A percentile compares a stretch with the other conserved stretches of the same genome.
These are phyloP conservation scores for Huntiella bhutanensis DNA, from an alignment of 2,329 filamentous ascomycete species.

Conservation along the genomic window DNA sequence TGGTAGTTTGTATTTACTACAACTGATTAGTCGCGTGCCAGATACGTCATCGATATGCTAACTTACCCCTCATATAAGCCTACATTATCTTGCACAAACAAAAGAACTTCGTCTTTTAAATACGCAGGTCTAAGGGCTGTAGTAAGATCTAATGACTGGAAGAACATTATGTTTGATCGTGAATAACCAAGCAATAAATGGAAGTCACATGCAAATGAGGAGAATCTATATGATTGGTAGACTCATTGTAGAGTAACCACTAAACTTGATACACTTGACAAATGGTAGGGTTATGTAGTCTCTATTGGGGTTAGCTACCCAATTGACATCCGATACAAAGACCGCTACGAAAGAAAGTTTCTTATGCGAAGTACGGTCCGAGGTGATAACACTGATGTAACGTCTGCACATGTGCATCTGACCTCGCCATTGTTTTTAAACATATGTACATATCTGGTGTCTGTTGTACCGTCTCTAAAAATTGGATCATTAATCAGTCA, in stretches of 20 bases:
- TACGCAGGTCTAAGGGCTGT: conserved; percentile 87
- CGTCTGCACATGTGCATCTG: background rate
- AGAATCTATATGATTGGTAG: too few relatives aligned
- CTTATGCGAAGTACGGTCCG: too few relatives aligned
- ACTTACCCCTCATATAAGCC: conserved; percentile 85
- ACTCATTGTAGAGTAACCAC: too few relatives aligned
- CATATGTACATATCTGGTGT: background rate
- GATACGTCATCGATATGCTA: background rate
- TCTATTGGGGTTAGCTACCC: too few relatives aligned
- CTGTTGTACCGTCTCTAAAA: background rate
- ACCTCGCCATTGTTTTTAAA: background rate
- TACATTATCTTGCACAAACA: conserved; percentile 95
- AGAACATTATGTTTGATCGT: conserved; percentile 48
- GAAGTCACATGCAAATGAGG: too few relatives aligned
- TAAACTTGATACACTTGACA: too few relatives aligned
- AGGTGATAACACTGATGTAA: too few relatives aligned
- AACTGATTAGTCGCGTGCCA: conserved; percentile 8
- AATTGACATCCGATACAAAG: too few relatives aligned
- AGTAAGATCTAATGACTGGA: conserved; percentile 88
- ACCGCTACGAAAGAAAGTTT: too few relatives aligned
- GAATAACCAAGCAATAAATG: too few relatives aligned
- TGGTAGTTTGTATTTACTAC: conserved; percentile 83
- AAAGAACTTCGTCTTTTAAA: conserved; percentile 77
- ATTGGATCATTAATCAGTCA: background rate
- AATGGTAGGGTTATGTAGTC: too few relatives aligned